Percentiles rank a stretch among this genome's conserved stretches.
Evolutionary conservation across 257 asterid species (phyloP).

Genomic region (Solanum chmielewskii): DNA sequence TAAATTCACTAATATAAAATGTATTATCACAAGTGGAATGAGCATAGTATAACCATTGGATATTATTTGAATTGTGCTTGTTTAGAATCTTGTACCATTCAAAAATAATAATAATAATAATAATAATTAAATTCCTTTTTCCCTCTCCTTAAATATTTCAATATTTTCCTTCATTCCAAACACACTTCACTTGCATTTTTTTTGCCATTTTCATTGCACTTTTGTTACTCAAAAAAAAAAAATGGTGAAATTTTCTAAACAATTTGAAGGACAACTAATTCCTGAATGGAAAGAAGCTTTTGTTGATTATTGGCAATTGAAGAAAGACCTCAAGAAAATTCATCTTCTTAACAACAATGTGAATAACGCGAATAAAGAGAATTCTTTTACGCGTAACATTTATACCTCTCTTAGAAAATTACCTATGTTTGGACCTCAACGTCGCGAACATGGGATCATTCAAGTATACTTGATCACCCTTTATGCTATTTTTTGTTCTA

Average conservation of each 20-base stretch:
- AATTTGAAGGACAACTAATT: constrained; percentile 75
- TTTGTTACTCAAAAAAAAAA: background rate
- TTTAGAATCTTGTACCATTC: constrained; percentile 30
- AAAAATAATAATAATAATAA: background rate
- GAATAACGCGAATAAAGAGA: constrained; percentile 5
- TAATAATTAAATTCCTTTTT: constrained; percentile 16
- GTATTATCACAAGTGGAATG: constrained; percentile 38
- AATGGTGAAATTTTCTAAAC: constrained; percentile 89
- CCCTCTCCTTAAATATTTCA: constrained; percentile 45
- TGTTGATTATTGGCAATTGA: constrained; percentile 75
- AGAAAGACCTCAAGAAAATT: constrained; percentile 67
- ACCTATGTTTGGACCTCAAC: constrained; percentile 26
- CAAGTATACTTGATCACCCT: constrained; percentile 37
- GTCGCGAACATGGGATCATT: constrained; percentile 34
- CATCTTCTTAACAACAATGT: constrained; percentile 10
- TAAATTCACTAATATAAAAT: constrained; percentile 3
- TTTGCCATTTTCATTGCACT: background rate
- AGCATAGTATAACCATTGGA: constrained; percentile 51
- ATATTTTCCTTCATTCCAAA: constrained; percentile 6
- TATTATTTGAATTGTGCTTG: constrained; percentile 61
- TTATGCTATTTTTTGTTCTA: background rate
- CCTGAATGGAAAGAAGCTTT: constrained; percentile 98
- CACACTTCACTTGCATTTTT: constrained; percentile 7
- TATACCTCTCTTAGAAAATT: constrained; percentile 24
- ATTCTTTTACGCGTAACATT: constrained; percentile 3